These are phyloP conservation scores for Globisporangium splendens DNA, from an alignment of 352 stramenopile species.

Conservation along the genomic window DNA sequence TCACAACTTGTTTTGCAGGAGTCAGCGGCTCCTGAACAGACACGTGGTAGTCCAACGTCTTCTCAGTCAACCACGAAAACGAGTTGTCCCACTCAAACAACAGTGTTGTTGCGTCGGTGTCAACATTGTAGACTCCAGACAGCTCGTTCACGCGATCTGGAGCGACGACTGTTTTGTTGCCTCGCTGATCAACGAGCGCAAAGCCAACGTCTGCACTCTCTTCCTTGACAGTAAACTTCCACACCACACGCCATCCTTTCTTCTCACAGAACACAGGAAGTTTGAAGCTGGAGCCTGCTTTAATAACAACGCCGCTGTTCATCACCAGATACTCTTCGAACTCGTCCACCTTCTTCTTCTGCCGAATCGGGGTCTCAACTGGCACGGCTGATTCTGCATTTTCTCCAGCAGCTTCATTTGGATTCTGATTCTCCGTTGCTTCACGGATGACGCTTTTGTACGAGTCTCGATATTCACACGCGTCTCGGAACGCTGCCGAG, in stretches of 20 bases:
- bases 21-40: slow-evolving; percentile 62
- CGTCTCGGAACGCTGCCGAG: slow-evolving; percentile 52
- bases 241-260: slow-evolving; percentile 61
- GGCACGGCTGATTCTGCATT: background rate
- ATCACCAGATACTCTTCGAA: slow-evolving; percentile 72
- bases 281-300: slow-evolving; percentile 65
- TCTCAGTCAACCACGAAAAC: slow-evolving; percentile 84
- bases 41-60: slow-evolving; percentile 84
- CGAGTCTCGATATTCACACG: slow-evolving; percentile 52
- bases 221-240: slow-evolving; percentile 76
- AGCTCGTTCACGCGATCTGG: slow-evolving; percentile 52
- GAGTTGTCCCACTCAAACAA: slow-evolving; percentile 80
- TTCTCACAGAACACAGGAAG: slow-evolving; percentile 72
- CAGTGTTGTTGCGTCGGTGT: slow-evolving; percentile 35
- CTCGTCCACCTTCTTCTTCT: slow-evolving; percentile 10
- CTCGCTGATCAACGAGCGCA: slow-evolving; percentile 22
- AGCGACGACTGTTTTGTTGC: slow-evolving; percentile 27
- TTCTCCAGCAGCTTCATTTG: background rate
- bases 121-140: slow-evolving; percentile 44
- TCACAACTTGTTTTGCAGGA: slow-evolving; percentile 27
- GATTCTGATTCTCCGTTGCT: background rate
- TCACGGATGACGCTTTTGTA: slow-evolving; percentile 5
- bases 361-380: background rate
- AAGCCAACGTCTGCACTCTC: slow-evolving; percentile 64
- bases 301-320: slow-evolving; percentile 76